Base-by-base conservation (phyloP, 2,329 filamentous ascomycete genomes). In the Diaporthe eres region DNA sequence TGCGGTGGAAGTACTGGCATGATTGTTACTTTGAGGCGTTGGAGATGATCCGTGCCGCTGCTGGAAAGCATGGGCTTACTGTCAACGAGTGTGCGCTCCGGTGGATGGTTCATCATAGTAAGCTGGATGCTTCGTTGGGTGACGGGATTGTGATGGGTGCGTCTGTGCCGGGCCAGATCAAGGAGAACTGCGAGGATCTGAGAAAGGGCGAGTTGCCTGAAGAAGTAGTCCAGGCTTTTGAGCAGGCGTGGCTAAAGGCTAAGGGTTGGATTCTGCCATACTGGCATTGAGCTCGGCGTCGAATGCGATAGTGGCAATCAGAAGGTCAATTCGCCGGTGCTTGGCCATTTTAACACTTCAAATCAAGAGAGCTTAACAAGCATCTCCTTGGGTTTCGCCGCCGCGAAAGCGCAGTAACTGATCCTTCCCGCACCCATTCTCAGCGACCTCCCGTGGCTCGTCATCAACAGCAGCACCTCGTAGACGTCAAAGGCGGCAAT, bases 391-490 rank as follows among this genome's bases (percentile, higher is more conserved):
- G 61, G 42, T 1, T 15, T 28, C 19, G 61, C 44, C 44, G 61
- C 61, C 28, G 28, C n/a, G 28, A 67, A 67, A 22, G 61, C 61
- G 7, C 15, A 49, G 4, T 49, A 47, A 49, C 22, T 49, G 2
- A 67, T 28, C 17, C 34, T 67, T 3, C 61, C 61, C 9, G 10
- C 61, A 1, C 42, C 61, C 28, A 67, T 17, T 3, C 42, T 34
- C 42, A 28, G 42, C 28, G 61, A 67, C 4, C 31, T 0, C 13
- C 61, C 61, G n/a, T 65, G 15, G 1, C 4, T 34, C 1, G 15
- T 49, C 25, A 22, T 31, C 25, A 65, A 47, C n/a, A 67, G 42
- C 42, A 67, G 17, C 61, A 67, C 61, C 7, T 67, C 61, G 44
- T 67, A 67, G 17, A 49, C 44, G 6, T 67, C 61, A 49, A 67